A percentile compares a stretch with the other conserved stretches of the same genome.
Conservation (phyloP, 495 filamentous ascomycete species). For the Penicillium longicatenatum region DNA sequence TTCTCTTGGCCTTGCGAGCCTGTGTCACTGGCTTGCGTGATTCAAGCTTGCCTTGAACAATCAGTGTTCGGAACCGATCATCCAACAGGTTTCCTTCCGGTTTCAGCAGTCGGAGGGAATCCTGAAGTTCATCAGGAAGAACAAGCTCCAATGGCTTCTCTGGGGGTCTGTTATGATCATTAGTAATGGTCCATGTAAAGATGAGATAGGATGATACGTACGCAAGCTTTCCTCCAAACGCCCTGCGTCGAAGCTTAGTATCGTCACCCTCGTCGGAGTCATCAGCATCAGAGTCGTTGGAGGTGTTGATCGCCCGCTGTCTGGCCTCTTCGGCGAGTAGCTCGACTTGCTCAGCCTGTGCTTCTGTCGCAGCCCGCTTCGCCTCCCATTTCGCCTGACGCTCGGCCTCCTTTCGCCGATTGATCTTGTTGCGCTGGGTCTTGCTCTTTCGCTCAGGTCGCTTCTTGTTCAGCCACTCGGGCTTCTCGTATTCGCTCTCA, state of each 20-base stretch:
- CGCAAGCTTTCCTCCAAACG: constrained; percentile 69
- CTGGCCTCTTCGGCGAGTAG: constrained; percentile 64
- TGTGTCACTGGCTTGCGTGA: constrained; percentile 73
- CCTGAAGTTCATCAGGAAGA: constrained; percentile 89
- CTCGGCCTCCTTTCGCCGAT: constrained; percentile 85
- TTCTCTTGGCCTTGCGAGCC: constrained; percentile 74
- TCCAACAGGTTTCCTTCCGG: constrained; percentile 92
- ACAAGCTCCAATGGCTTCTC: constrained; percentile 84
- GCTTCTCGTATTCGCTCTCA: constrained; percentile 67
- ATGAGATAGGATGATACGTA: constrained; percentile 37
- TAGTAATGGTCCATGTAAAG: constrained; percentile 17
- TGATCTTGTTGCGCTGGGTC: constrained; percentile 81
- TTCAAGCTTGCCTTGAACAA: constrained; percentile 89
- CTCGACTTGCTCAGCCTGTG: constrained; percentile 64
- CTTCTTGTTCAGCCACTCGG: constrained; percentile 67
- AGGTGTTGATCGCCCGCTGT: constrained; percentile 54
- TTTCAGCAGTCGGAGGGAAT: constrained; percentile 84
- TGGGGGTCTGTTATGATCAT: constrained; percentile 57
- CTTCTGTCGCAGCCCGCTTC: constrained; percentile 66
- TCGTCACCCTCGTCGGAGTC: constrained; percentile 54
- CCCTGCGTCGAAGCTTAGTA: constrained; percentile 66
- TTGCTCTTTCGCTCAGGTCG: constrained; percentile 80
- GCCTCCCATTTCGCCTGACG: constrained; percentile 67
- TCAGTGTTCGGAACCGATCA: constrained; percentile 85
- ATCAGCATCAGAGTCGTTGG: constrained; percentile 52